Base-by-base conservation (phyloP, 208 protist genomes). In the Leishmania aethiopica region DNA sequence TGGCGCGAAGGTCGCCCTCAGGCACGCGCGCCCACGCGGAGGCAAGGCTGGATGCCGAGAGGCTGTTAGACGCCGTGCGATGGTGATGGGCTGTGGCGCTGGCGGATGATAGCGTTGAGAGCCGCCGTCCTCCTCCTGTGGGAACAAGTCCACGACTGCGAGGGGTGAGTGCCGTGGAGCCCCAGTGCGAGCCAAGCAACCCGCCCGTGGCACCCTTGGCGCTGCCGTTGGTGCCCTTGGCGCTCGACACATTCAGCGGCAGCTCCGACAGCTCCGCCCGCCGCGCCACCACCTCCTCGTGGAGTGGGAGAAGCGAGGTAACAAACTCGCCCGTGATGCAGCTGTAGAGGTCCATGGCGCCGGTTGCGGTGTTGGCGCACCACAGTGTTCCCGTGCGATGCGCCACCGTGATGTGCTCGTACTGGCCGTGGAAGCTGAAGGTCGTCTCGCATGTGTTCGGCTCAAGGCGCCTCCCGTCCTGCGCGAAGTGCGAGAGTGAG, bases 331-430 rank as follows among this genome's bases (percentile, higher is more conserved):
- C 93, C 1, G 93, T 93, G 28, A 94, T 71, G 45, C 86, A 86
- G 84, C 88, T 96, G 82, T 91, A 96, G 10, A 96, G 77, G 79
- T 96, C 93, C 13, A 96, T 83, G 3, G 77, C 71, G 8, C 90
- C 91, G 7, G 80, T 89, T 60, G 78, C 75, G 0, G 42, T 71
- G 80, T 94, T 93, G 28, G 84, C 91, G 13, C 88, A 90, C 93
- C 93, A 96, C 35, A 96, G 69, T 19, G 93, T 80, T 1, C 90
- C 93, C 40, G 87, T 91, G 1, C 73, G 47, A 22, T 78, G 82
- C 6, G 90, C 88, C 17, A 89, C 74, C 2, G 70, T 82, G 0
- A 90, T 76, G 77, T 83, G 81, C 2, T 28, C 22, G 64, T 96
- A 96, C 19, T 80, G 66, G 3, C 93, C 93, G 6, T 59, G 76